These are phyloP conservation scores for Metschnikowia similis DNA, from an alignment of 805 yeast species.

Conservation along the genomic window DNA sequence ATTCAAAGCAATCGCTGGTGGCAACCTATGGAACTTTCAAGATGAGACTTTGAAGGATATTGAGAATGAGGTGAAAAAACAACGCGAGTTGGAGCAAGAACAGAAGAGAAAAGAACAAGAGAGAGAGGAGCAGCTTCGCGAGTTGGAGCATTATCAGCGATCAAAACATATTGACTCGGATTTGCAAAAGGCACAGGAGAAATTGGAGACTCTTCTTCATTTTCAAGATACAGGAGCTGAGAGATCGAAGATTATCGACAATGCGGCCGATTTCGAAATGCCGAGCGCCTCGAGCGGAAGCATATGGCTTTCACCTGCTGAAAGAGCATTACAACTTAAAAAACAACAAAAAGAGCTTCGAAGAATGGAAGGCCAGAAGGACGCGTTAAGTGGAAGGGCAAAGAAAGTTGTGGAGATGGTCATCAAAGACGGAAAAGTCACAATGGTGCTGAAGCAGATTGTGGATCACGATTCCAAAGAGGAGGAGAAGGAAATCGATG, in stretches of 20 bases:
- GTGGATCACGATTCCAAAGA: slow-evolving; percentile 20
- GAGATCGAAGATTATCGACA: slow-evolving; percentile 87
- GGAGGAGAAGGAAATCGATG: slow-evolving; percentile 31
- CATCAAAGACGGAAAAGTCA: slow-evolving; percentile 76
- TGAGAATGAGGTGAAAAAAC: slow-evolving; percentile 41
- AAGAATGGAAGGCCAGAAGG: slow-evolving; percentile 55
- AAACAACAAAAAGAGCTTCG: slow-evolving; percentile 75
- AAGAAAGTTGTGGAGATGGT: slow-evolving; percentile 72
- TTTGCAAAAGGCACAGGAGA: slow-evolving; percentile 61
- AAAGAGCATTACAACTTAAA: slow-evolving; percentile 81
- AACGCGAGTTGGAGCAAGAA: slow-evolving; percentile 20
- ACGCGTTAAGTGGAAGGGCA: slow-evolving; percentile 61
- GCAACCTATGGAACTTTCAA: slow-evolving; percentile 63
- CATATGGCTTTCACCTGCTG: slow-evolving; percentile 83
- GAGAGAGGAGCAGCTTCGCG: slow-evolving; percentile 38
- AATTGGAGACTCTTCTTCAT: slow-evolving; percentile 67
- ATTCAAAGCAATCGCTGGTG: slow-evolving; percentile 53
- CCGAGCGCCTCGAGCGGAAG: slow-evolving; percentile 46
- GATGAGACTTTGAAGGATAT: slow-evolving; percentile 58
- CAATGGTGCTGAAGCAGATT: slow-evolving; percentile 46
- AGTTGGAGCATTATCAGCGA: slow-evolving; percentile 40
- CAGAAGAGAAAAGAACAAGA: slow-evolving; percentile 26
- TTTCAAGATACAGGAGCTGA: slow-evolving; percentile 87
- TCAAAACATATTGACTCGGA: slow-evolving; percentile 50
- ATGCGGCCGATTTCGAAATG: slow-evolving; percentile 82